phyloP scores from a whole-genome alignment of 805 yeast genomes.

The Candida boidinii region DNA sequence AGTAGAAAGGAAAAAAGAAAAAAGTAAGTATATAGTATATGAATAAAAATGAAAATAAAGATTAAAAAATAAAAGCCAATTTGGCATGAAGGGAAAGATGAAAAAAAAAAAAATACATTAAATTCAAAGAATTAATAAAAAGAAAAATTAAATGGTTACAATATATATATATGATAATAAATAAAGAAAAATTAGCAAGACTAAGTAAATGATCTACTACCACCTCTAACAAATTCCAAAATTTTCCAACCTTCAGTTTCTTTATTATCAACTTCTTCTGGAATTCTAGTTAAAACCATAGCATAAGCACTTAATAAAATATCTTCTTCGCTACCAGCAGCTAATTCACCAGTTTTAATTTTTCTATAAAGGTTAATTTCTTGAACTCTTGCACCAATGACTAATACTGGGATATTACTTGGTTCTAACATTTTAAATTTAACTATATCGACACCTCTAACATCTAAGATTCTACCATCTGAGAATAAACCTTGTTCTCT shows the following conservation, averaged over 20 bases:
- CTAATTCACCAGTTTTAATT: constrained; percentile 85
- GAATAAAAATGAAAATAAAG: too few species aligned
- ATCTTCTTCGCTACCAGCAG: constrained; percentile 93
- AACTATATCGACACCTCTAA: constrained; percentile 89
- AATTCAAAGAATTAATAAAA: too few species aligned
- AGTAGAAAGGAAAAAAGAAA: too few species aligned
- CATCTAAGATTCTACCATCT: constrained; percentile 86
- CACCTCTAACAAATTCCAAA: constrained; percentile 89
- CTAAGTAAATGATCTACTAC: constrained; percentile 72
- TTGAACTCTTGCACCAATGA: constrained; percentile 93
- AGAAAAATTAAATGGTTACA: too few species aligned
- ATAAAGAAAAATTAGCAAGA: too few species aligned
- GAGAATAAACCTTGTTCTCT: constrained; percentile 86
- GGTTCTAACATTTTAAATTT: constrained; percentile 86
- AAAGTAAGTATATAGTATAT: too few species aligned
- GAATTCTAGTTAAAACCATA: constrained; percentile 86
- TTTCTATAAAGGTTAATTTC: constrained; percentile 86
- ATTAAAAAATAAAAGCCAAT: too few species aligned
- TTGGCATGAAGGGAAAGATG: too few species aligned
- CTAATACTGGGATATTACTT: constrained; percentile 84
- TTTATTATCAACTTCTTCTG: constrained; percentile 83
- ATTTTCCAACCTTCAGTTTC: constrained; percentile 98
- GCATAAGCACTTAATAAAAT: constrained; percentile 92
- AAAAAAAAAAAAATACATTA: too few species aligned
- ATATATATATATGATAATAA: too few species aligned